phyloP scores from a whole-genome alignment of 2,329 filamentous ascomycete genomes.

The Xylogone sp. region DNA sequence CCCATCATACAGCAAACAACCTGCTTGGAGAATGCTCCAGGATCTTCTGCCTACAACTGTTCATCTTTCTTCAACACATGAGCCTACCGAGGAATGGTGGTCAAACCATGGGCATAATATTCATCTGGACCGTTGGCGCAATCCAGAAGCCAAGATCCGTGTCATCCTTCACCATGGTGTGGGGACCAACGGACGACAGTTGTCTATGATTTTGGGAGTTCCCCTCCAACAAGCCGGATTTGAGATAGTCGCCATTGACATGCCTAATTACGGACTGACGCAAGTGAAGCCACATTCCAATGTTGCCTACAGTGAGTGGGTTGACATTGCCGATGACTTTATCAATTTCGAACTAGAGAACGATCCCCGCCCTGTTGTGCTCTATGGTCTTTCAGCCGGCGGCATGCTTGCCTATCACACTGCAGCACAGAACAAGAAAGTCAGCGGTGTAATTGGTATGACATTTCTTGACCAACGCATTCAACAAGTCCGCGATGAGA shows the following conservation, averaged over 20 bases:
- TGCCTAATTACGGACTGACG: conserved; percentile 8
- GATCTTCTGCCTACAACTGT: neutral
- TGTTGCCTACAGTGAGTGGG: conserved; percentile 5
- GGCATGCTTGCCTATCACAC: conserved; percentile 5
- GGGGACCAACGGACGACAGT: conserved; percentile 7
- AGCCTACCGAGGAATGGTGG: conserved; percentile 7
- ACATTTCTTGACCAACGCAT: conserved; percentile 4
- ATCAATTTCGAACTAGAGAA: conserved; percentile 7
- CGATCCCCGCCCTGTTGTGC: conserved; percentile 5
- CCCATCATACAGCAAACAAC: neutral
- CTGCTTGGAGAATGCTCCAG: neutral
- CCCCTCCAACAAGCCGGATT: conserved; percentile 6
- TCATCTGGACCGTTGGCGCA: conserved; percentile 6
- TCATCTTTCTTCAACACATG: neutral
- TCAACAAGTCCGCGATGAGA: conserved; percentile 6
- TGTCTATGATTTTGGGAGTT: conserved; percentile 6
- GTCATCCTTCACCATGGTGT: conserved; percentile 7
- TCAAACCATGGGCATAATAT: conserved; percentile 5
- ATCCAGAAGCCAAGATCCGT: conserved; percentile 3
- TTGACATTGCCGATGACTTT: conserved; percentile 6
- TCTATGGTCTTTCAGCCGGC: conserved; percentile 4
- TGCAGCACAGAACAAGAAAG: conserved; percentile 8
- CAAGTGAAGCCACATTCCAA: conserved; percentile 2
- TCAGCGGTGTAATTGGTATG: conserved; percentile 6
- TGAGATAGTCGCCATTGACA: conserved; percentile 8